Base-by-base conservation (phyloP, 2,329 filamentous ascomycete genomes). In the Tolypocladium ophioglossoides region DNA sequence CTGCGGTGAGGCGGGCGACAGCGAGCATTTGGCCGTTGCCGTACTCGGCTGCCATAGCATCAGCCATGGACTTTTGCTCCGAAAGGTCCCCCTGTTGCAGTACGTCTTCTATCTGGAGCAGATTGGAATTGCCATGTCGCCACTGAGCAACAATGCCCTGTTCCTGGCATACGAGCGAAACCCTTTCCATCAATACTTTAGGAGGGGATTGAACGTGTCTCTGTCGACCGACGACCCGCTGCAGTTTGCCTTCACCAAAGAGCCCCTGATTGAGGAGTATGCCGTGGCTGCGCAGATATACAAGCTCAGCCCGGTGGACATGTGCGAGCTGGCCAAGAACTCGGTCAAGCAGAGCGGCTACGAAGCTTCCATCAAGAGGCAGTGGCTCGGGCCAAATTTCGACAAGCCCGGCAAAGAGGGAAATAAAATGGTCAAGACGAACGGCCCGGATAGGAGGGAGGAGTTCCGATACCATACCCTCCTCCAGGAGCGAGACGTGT, bases 41-140 rank as follows among this genome's bases (percentile, higher is more conserved):
- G 84, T 92, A 27, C 77, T 97, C 22, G 96, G 91, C 74, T 94
- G 90, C 63, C 91, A 97, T 71, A 96, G 92, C 67, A 99, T 99
- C 71, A 96, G 90, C 64, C 94, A 99, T 66, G 94, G 94, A 22
- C 80, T 99, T 53, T 74, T 96, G 53, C 79, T 99, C 40, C 86
- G 94, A 58, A 99, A 99, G 68, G 91, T 97, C 3, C 94, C 94
- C 2, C 74, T 99, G 56, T 74, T 99, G 54, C 94, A 99, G 70
- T 99, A 99, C 70, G 84, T 97, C 51, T 99, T 96, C 74, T 99
- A 99, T 64, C 82, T 99, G 22, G 91, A 99, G 66, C 92, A 97
- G 67, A 96, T 99, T 58, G 94, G 94, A 55, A 94, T 99, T 58
- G 94, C 94, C 57, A 99, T 99, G 94, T 97, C 92, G n/a, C 94